Conservation (phyloP, 805 yeast species). For the Cyberlindnera meyerae region DNA sequence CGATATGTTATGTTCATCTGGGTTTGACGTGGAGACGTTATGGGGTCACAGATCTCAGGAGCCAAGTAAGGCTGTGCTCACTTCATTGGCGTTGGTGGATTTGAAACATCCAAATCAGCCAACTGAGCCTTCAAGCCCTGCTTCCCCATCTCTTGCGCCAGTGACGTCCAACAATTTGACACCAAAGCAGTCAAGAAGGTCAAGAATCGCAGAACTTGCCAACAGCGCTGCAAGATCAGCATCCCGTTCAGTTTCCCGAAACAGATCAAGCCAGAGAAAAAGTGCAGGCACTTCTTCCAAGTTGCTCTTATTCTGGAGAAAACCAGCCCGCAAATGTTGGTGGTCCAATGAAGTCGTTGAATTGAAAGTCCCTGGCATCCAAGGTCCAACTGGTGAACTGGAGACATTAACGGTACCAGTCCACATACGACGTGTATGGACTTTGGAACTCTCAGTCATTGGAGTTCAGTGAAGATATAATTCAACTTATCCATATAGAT, state of each 20-base stretch:
- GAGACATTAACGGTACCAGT: slow-evolving; percentile 50
- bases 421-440: slow-evolving; percentile 94
- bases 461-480: slow-evolving; percentile 69
- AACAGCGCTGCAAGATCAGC: slow-evolving; percentile 50
- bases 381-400: slow-evolving; percentile 26
- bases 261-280: slow-evolving; percentile 36
- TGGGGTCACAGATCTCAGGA: slow-evolving; percentile 94
- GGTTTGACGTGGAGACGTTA: slow-evolving; percentile 55
- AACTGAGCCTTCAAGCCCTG: slow-evolving; percentile 13
- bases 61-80: slow-evolving; percentile 81
- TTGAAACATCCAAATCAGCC: slow-evolving; percentile 34
- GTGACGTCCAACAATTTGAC: slow-evolving; percentile 33
- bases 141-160: slow-evolving; percentile 36
- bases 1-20: slow-evolving; percentile 92
- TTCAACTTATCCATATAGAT: too few relatives aligned
- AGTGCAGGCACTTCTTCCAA: slow-evolving; percentile 47
- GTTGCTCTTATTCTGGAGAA: slow-evolving; percentile 87
- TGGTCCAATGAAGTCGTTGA: slow-evolving; percentile 71
- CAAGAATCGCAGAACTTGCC: slow-evolving; percentile 60
- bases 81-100: slow-evolving; percentile 72
- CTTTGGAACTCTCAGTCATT: slow-evolving; percentile 83
- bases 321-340: slow-evolving; percentile 99
- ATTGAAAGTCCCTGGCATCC: slow-evolving; percentile 31
- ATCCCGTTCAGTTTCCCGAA: slow-evolving; percentile 51
- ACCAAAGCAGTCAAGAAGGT: slow-evolving; percentile 36